phyloP scores from a whole-genome alignment of 306 rosid species.

The Sesbania bispinosa region DNA sequence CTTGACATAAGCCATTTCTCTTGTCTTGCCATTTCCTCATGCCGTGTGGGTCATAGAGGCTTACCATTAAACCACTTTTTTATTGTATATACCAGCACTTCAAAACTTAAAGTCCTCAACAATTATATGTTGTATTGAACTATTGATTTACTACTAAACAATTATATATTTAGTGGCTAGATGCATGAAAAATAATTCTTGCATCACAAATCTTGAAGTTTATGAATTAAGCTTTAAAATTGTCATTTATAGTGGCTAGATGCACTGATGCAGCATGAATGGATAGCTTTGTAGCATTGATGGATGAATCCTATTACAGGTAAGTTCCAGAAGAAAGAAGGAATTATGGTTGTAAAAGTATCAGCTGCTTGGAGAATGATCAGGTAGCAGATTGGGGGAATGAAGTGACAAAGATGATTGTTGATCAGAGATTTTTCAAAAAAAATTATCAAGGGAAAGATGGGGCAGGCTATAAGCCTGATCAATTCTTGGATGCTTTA shows the following conservation, averaged over 20 bases:
- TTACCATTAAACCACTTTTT: too few species aligned
- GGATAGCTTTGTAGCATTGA: slow-evolving; percentile 12
- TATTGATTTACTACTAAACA: too few species aligned
- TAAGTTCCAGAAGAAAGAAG: slow-evolving; percentile 34
- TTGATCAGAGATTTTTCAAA: slow-evolving; percentile 40
- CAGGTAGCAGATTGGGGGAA: slow-evolving; percentile 28
- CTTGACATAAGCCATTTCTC: too few species aligned
- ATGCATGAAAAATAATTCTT: too few species aligned
- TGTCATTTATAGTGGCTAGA: neutral
- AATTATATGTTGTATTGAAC: too few species aligned
- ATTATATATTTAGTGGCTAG: too few species aligned
- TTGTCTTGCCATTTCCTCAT: too few species aligned
- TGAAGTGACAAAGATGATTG: slow-evolving; percentile 45
- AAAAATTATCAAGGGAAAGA: slow-evolving; percentile 35
- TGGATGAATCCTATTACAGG: slow-evolving; percentile 27
- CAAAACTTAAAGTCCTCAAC: too few species aligned
- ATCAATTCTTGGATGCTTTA: slow-evolving; percentile 62
- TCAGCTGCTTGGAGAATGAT: slow-evolving; percentile 33
- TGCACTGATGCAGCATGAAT: neutral
- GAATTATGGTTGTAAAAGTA: slow-evolving; percentile 48
- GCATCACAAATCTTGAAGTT: too few species aligned
- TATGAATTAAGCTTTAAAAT: neutral
- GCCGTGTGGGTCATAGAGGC: too few species aligned
- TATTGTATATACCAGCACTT: too few species aligned
- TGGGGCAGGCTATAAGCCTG: slow-evolving; percentile 45